Evolutionary conservation across 352 stramenopile genomes (phyloP), one percentile per base, ranked within the genome.

Genomic region (Pythium vanterpoolii): DNA sequence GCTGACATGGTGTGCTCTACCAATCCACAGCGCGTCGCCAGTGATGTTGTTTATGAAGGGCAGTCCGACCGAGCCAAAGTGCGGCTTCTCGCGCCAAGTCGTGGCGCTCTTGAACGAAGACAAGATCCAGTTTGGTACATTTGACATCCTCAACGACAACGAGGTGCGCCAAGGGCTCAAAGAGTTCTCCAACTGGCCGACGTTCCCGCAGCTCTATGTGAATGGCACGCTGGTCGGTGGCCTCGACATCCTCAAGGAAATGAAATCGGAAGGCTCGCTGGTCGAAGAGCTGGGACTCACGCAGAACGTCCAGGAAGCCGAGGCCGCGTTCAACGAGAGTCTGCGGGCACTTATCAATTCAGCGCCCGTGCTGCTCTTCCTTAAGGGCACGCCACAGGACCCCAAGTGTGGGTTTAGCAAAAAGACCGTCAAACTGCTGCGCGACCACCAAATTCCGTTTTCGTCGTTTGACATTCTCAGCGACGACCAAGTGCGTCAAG

Each of bases 31-130:
- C 46, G 86, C 86, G 18, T 90, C 89, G 28, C 76, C 87, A 2
- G 91, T 99, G 46, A 98, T 99, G 95, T 75, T 99, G 21, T 99
- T 99, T 73, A 99, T 99, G 96, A 99, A 99, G 75, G 97, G 97
- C 52, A 95, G 93, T 11, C 96, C 97, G 3, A 96, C 76, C 19
- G 88, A 92, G 39, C 96, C 97, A 21, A 89, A 91, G 68, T 99
- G 97, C 68, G 96, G 96, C 42, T 99, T 99, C 73, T 98, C 87
- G 62, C 77, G 89, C 34, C 84, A 98, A 68, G 92, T 98, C 30
- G 89, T 99, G 0, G 88, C 86, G 58, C 76, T 99, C 36, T 71
- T 99, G 56, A 87, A 98, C 66, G 84, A 94, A 0, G 79, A 94
- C 42, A 87, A 89, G 46, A 95, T 98, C 56, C 78, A 90, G 34